phyloP scores from a whole-genome alignment of 73 alveolate genomes.

The Paramecium sonneborni region DNA sequence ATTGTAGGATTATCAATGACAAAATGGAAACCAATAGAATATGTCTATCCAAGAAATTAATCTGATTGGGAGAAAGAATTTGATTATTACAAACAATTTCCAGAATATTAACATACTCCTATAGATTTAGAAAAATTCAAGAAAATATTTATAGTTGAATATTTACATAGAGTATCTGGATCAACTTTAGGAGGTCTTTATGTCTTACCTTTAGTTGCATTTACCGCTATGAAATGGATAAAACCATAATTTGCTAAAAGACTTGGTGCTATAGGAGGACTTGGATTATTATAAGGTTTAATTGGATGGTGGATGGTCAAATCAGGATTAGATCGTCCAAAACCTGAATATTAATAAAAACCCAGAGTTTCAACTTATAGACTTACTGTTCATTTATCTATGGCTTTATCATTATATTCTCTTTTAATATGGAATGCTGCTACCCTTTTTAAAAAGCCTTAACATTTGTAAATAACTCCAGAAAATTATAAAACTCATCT shows the following conservation, averaged over 20 bases:
- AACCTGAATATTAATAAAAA: slow-evolving; percentile 75
- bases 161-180: slow-evolving; percentile 87
- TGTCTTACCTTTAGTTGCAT: slow-evolving; percentile 73
- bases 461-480: slow-evolving; percentile 74
- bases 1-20: slow-evolving; percentile 87
- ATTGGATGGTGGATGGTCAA: slow-evolving; percentile 97
- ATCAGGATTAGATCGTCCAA: slow-evolving; percentile 80
- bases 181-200: slow-evolving; percentile 77
- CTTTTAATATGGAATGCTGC: slow-evolving; percentile 77
- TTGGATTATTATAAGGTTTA: slow-evolving; percentile 84
- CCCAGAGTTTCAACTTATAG: slow-evolving; percentile 89
- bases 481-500: slow-evolving; percentile 63
- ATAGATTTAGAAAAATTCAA: slow-evolving; percentile 85
- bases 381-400: slow-evolving; percentile 78
- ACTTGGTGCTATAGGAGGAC: slow-evolving; percentile 67
- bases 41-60: slow-evolving; percentile 72
- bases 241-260: slow-evolving; percentile 65
- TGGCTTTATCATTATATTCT: slow-evolving; percentile 77
- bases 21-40: slow-evolving; percentile 84
- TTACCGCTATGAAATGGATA: slow-evolving; percentile 68
- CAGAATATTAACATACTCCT: slow-evolving; percentile 82
- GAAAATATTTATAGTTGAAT: slow-evolving; percentile 78
- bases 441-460: slow-evolving; percentile 79
- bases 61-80: slow-evolving; percentile 91
- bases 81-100: slow-evolving; percentile 79